phyloP scores from a whole-genome alignment of 2,329 filamentous ascomycete species.

The Alternaria sp. region DNA sequence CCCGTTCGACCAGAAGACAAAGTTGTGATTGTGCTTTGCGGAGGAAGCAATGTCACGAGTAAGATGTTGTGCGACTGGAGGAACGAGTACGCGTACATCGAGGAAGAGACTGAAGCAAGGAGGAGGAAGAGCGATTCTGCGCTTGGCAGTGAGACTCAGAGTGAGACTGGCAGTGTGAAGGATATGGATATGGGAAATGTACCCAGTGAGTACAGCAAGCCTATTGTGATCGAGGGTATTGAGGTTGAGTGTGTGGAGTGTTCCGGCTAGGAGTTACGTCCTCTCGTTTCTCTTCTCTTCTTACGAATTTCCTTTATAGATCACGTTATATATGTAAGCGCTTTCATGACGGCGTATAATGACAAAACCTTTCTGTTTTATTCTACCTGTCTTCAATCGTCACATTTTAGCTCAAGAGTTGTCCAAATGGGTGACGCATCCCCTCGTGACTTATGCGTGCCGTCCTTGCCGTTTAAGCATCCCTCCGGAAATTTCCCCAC shows the following conservation, averaged over 20 bases:
- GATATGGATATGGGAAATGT: conserved; percentile 14
- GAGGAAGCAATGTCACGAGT: conserved; percentile 64
- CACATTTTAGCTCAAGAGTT: neutral
- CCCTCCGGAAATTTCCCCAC: too few relatives aligned
- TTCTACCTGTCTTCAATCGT: neutral
- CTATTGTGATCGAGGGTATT: conserved; percentile 26
- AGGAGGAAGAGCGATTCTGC: conserved; percentile 28
- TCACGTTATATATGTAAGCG: neutral
- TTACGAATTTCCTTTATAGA: neutral
- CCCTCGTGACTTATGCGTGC: neutral
- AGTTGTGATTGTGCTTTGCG: conserved; percentile 86
- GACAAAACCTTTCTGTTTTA: neutral
- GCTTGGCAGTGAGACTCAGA: conserved; percentile 26
- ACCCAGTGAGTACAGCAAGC: conserved; percentile 27
- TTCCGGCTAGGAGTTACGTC: neutral
- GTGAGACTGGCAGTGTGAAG: conserved; percentile 22
- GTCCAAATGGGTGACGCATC: neutral
- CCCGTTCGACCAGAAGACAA: conserved; percentile 72
- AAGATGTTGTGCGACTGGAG: conserved; percentile 62
- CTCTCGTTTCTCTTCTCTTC: neutral
- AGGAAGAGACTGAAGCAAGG: conserved; percentile 27
- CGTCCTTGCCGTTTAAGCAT: too few relatives aligned
- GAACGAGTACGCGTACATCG: conserved; percentile 48
- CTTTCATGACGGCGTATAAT: neutral
- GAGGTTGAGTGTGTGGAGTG: conserved; percentile 17